Base-by-base conservation (phyloP, 139 green algal species). In the Picochlorum sp. region DNA sequence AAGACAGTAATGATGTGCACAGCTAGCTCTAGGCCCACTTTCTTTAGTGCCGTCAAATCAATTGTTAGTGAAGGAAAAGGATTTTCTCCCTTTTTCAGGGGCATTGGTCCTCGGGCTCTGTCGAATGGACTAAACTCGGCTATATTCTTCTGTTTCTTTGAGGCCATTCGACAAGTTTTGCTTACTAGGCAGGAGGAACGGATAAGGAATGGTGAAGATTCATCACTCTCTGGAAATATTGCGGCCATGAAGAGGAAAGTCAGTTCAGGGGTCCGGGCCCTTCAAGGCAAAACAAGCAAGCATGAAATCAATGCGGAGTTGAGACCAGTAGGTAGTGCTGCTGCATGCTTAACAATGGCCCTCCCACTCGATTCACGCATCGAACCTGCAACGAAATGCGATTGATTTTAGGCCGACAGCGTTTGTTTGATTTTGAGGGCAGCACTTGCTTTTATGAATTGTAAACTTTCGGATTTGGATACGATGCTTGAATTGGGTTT, bases 1-100 rank as follows among this genome's bases (percentile, higher is more conserved):
- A 97, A 97, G 70, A 97, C 90, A 6, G 68, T 80, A 33, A 91
- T 97, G 85, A 94, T 94, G 85, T 89, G 80, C 74, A 74, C 51
- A 30, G 86, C 87, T 6, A 72, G 70, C 24, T 59, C 24, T 20
- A 56, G 80, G 10, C 87, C 86, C 1, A 84, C 78, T 22, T 70
- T 94, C 31, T 30, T 68, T 22, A 47, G 51, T 26, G 74, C 76
- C 13, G 76, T 64, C 2, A 53, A 56, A 1, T 40, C 28, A 31
- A 70, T 87, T 33, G 33, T 78, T 40, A 53, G 22, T 16, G 73
- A 82, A 45, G 65, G 64, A 1, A 39, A 64, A 26, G 80, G 75
- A 18, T 7, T 71, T 20, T 22, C 33, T 18, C 55, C 69, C 0
- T 85, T 84, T 45, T 85, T 86, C 64, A 69, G 72, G 20, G 87